A percentile compares a stretch with the other conserved stretches of the same genome.
Evolutionary conservation across 2,329 filamentous ascomycete genomes (phyloP).

Genomic region (Coniochaeta hoffmannii): DNA sequence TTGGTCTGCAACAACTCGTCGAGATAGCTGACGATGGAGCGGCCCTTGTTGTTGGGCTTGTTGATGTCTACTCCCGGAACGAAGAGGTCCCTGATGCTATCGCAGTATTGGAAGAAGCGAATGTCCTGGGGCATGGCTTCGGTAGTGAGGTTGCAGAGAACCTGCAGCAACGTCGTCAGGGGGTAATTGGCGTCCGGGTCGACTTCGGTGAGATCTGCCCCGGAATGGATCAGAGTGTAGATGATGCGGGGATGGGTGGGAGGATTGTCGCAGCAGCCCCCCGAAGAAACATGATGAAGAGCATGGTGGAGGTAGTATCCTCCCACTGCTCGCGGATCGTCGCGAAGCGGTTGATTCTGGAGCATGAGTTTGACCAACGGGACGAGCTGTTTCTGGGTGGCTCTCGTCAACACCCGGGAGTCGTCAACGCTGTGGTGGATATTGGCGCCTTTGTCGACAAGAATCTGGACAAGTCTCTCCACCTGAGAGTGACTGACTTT

Average conservation of each 20-base stretch:
- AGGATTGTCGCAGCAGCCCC: neutral
- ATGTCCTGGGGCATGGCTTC: neutral
- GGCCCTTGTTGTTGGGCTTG: neutral
- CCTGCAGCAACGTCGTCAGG: neutral
- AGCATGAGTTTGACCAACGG: neutral
- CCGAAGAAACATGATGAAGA: neutral
- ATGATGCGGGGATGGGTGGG: neutral
- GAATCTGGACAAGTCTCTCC: neutral
- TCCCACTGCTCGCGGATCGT: neutral
- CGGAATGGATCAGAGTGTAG: neutral
- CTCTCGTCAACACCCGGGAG: neutral
- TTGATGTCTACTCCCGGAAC: neutral
- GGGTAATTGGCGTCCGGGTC: neutral
- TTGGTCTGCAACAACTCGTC: neutral
- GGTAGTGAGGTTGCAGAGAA: neutral
- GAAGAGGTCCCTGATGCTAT: neutral
- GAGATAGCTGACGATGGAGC: neutral
- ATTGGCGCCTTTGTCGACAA: neutral
- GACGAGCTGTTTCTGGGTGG: neutral
- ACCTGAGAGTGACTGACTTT: neutral
- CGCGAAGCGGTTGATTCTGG: neutral
- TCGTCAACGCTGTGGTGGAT: neutral
- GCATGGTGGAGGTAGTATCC: constrained; percentile 1
- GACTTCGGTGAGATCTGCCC: neutral
- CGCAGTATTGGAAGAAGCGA: neutral